phyloP scores from a whole-genome alignment of 169 alveolate genomes.

The Cryptosporidium canis region DNA sequence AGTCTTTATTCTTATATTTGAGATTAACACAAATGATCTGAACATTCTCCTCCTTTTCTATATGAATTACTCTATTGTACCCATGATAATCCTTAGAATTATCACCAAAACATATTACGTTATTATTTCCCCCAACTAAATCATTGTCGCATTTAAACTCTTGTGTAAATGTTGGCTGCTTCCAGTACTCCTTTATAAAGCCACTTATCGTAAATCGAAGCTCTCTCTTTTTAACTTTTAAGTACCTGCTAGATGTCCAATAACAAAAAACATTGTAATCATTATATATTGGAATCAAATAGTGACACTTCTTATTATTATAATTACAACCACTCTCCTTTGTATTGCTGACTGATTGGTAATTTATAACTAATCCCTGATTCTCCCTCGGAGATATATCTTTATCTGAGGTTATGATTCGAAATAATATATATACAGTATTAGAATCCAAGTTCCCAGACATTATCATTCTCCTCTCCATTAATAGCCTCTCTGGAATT shows the following conservation, averaged over 20 bases:
- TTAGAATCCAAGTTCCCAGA: not conserved
- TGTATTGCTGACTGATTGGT: not conserved
- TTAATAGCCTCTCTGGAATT: not conserved
- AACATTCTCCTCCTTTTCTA: conserved; percentile 29
- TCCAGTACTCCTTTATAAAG: conserved; percentile 63
- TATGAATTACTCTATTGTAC: conserved; percentile 9
- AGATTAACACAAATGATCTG: conserved; percentile 35
- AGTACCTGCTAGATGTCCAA: conserved; percentile 48
- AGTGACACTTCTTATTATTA: not conserved
- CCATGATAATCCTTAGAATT: not conserved
- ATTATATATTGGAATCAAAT: conserved; percentile 44
- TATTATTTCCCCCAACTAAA: not conserved
- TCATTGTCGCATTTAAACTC: not conserved
- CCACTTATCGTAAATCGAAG: conserved; percentile 8
- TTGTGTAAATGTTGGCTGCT: not conserved
- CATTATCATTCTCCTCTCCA: conserved; percentile 3
- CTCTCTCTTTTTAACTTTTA: conserved; percentile 7
- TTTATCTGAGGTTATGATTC: not conserved
- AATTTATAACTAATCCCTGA: conserved; percentile 24
- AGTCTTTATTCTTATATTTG: conserved; percentile 13
- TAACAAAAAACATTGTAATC: conserved; percentile 15
- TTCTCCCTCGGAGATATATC: not conserved
- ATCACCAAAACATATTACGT: conserved; percentile 21
- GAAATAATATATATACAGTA: conserved; percentile 15
- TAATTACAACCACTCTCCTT: not conserved